Percentiles rank a stretch among this genome's conserved stretches.
phyloP scores from a whole-genome alignment of 805 yeast species.

The Ogataea kodamae region DNA sequence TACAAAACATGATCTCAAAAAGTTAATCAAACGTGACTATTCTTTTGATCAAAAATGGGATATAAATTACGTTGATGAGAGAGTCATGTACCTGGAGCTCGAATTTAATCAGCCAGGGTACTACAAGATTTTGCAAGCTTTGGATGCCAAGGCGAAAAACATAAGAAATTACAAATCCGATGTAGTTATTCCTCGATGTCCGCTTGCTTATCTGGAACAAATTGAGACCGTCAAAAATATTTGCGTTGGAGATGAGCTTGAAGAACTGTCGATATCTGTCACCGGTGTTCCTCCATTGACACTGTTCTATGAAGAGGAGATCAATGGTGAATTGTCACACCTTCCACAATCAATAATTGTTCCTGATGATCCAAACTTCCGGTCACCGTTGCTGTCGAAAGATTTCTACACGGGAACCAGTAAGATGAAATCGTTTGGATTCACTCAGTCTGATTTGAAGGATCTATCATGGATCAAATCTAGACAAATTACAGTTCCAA shows the following conservation, averaged over 20 bases:
- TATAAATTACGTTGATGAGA: slow-evolving; percentile 28
- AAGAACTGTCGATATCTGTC: slow-evolving; percentile 44
- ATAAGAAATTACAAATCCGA: slow-evolving; percentile 59
- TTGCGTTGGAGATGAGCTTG: slow-evolving; percentile 63
- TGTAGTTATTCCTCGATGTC: slow-evolving; percentile 72
- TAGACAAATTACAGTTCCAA: slow-evolving; percentile 25
- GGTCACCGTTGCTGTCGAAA: slow-evolving; percentile 45
- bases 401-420: slow-evolving; percentile 26
- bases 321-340: slow-evolving; percentile 31
- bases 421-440: slow-evolving; percentile 22
- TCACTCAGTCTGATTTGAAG: slow-evolving; percentile 32
- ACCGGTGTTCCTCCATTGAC: slow-evolving; percentile 79
- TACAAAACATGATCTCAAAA: slow-evolving; percentile 53
- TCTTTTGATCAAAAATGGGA: slow-evolving; percentile 22
- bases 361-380: slow-evolving; percentile 44
- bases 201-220: slow-evolving; percentile 56
- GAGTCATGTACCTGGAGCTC: slow-evolving; percentile 57
- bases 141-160: slow-evolving; percentile 54
- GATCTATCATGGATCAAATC: slow-evolving; percentile 39
- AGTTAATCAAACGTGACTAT: slow-evolving; percentile 27
- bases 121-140: slow-evolving; percentile 66
- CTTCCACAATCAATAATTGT: slow-evolving; percentile 31
- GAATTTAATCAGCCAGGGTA: slow-evolving; percentile 70
- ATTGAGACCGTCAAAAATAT: slow-evolving; percentile 37
- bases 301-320: slow-evolving; percentile 49